phyloP scores from a whole-genome alignment of 2,329 filamentous ascomycete species.

The Apiospora kogelbergensis region DNA sequence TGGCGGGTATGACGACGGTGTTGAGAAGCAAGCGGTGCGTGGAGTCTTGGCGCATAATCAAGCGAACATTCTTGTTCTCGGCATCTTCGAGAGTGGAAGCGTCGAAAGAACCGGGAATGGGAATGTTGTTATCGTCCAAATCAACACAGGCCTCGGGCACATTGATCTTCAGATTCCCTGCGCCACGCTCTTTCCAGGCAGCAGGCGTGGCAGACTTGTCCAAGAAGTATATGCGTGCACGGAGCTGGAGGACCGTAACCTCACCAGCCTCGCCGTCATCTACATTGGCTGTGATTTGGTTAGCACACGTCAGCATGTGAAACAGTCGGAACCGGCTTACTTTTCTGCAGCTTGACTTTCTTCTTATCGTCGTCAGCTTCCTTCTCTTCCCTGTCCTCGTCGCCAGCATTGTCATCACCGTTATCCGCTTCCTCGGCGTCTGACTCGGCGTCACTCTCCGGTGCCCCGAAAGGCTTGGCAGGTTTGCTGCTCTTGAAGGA shows the following conservation, averaged over 20 bases:
- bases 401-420: conserved; percentile 45
- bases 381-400: conserved; percentile 48
- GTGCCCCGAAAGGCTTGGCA: conserved; percentile 74
- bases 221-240: conserved; percentile 84
- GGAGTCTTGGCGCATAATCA: conserved; percentile 90
- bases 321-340: conserved; percentile 47
- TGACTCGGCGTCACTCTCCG: conserved; percentile 63
- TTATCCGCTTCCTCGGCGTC: conserved; percentile 39
- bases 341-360: conserved; percentile 65
- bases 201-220: conserved; percentile 55
- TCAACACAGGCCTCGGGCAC: conserved; percentile 59
- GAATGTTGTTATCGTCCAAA: conserved; percentile 45
- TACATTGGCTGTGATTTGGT: conserved; percentile 53
- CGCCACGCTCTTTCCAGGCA: conserved; percentile 90
- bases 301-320: not conserved
- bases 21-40: conserved; percentile 87
- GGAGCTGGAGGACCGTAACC: conserved; percentile 69
- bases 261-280: conserved; percentile 89
- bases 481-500: conserved; percentile 58
- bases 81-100: conserved; percentile 51
- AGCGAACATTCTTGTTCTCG: conserved; percentile 59
- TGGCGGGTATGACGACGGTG: conserved; percentile 73
- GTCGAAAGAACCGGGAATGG: conserved; percentile 56
- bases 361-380: conserved; percentile 51
- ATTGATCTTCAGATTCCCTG: conserved; percentile 83